phyloP scores from a whole-genome alignment of 2,329 filamentous ascomycete genomes.

The Golovinomyces cichoracearum region DNA sequence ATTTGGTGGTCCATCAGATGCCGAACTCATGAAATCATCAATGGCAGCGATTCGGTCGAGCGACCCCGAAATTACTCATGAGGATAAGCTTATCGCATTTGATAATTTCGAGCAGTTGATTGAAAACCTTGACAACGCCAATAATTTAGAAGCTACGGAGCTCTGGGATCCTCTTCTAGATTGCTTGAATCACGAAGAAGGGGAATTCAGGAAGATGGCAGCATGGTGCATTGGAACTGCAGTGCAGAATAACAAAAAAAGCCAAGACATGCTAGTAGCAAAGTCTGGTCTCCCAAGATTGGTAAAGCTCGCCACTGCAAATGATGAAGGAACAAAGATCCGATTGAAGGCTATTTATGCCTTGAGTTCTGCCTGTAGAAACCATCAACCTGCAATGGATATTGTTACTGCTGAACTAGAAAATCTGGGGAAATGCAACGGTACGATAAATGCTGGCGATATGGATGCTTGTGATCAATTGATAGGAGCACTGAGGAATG shows the following conservation, averaged over 20 bases:
- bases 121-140: slow-evolving; percentile 85
- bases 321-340: slow-evolving; percentile 34
- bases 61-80: slow-evolving; percentile 36
- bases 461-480: slow-evolving; percentile 68
- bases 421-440: slow-evolving; percentile 23
- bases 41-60: slow-evolving; percentile 48
- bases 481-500: slow-evolving; percentile 38
- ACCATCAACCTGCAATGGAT: slow-evolving; percentile 67
- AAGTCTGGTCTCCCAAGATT: slow-evolving; percentile 45
- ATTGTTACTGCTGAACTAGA: slow-evolving; percentile 34
- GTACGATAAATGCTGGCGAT: slow-evolving; percentile 49
- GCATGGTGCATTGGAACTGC: slow-evolving; percentile 90
- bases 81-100: slow-evolving; percentile 59
- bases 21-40: slow-evolving; percentile 67
- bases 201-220: slow-evolving; percentile 55
- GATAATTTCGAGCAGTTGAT: slow-evolving; percentile 90
- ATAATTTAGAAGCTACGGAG: slow-evolving; percentile 56
- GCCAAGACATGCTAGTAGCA: slow-evolving; percentile 43
- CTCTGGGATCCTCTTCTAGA: slow-evolving; percentile 62
- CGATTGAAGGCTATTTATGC: slow-evolving; percentile 76
- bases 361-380: slow-evolving; percentile 60
- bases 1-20: slow-evolving; percentile 65
- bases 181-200: slow-evolving; percentile 39
- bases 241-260: slow-evolving; percentile 80
- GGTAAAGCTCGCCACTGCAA: slow-evolving; percentile 34